Conservation (phyloP, 2,329 filamentous ascomycete genomes). For the Thermothelomyces thermophilus region DNA sequence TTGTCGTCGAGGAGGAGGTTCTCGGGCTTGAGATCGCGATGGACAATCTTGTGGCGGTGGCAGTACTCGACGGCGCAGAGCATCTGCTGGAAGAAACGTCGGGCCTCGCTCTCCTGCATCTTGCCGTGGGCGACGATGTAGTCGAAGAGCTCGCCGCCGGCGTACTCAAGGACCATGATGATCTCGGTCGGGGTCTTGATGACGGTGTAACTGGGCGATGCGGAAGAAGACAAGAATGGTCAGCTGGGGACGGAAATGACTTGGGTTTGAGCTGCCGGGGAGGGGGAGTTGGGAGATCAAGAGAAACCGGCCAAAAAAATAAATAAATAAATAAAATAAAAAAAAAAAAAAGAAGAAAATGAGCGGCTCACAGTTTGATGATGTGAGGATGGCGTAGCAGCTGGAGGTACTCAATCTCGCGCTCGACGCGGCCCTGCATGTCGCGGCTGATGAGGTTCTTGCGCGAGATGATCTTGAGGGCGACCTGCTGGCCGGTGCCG, state of each 20-base stretch:
- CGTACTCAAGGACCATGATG: constrained; percentile 98
- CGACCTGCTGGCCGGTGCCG: constrained; percentile 88
- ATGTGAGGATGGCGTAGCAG: constrained; percentile 94
- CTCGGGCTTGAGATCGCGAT: constrained; percentile 94
- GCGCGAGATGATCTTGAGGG: constrained; percentile 93
- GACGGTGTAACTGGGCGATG: constrained; percentile 68
- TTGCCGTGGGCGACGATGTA: constrained; percentile 93
- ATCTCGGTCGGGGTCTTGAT: constrained; percentile 93
- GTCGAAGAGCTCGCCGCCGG: constrained; percentile 92
- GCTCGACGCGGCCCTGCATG: constrained; percentile 95
- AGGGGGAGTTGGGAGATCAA: too few relatives aligned
- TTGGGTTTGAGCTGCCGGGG: too few relatives aligned
- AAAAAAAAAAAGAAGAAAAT: too few relatives aligned
- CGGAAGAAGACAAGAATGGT: background rate
- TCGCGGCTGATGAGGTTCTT: constrained; percentile 95
- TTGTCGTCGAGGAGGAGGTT: constrained; percentile 92
- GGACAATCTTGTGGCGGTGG: constrained; percentile 97
- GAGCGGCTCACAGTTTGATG: constrained; percentile 90
- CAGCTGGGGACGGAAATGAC: background rate
- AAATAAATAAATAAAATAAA: background rate
- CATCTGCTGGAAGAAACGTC: constrained; percentile 98
- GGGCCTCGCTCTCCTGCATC: constrained; percentile 85
- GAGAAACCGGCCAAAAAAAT: too few relatives aligned
- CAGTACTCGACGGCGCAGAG: constrained; percentile 98
- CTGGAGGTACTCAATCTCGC: constrained; percentile 97